Conservation (phyloP, 1,139 yeast species). For the Kurtzmaniella quercitrusa region DNA sequence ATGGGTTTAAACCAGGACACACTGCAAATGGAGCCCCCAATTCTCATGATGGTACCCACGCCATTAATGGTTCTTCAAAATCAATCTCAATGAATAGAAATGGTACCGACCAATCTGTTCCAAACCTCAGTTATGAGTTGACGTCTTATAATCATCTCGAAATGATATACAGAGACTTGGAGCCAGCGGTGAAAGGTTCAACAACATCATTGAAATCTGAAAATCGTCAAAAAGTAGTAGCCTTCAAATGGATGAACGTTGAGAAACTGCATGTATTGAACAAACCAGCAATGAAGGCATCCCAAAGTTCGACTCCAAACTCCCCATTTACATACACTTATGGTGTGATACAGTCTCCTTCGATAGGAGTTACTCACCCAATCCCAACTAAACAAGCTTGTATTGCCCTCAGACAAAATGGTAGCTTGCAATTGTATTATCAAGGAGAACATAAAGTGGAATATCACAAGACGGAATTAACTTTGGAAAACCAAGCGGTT, state of each 20-base stretch:
- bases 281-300: conserved; percentile 41
- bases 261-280: conserved; percentile 59
- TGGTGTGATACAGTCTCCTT: conserved; percentile 54
- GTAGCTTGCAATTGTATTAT: conserved; percentile 54
- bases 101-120: conserved; percentile 6
- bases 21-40: conserved; percentile 4
- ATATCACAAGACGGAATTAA: conserved; percentile 35
- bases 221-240: conserved; percentile 21
- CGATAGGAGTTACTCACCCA: conserved; percentile 69
- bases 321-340: conserved; percentile 38
- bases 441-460: conserved; percentile 64
- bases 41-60: background rate
- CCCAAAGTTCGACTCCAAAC: conserved; percentile 6
- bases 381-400: conserved; percentile 68
- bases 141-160: conserved; percentile 47
- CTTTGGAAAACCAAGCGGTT: conserved; percentile 19
- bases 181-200: conserved; percentile 8
- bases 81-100: conserved; percentile 2
- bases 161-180: conserved; percentile 39
- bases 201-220: background rate
- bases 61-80: background rate
- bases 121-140: conserved; percentile 31
- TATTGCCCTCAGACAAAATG: conserved; percentile 61
- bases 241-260: conserved; percentile 66
- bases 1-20: conserved; percentile 3